These are phyloP conservation scores for Lodderomyces pseudojiufengensis DNA, from an alignment of 1,139 yeast genomes.

Conservation along the genomic window DNA sequence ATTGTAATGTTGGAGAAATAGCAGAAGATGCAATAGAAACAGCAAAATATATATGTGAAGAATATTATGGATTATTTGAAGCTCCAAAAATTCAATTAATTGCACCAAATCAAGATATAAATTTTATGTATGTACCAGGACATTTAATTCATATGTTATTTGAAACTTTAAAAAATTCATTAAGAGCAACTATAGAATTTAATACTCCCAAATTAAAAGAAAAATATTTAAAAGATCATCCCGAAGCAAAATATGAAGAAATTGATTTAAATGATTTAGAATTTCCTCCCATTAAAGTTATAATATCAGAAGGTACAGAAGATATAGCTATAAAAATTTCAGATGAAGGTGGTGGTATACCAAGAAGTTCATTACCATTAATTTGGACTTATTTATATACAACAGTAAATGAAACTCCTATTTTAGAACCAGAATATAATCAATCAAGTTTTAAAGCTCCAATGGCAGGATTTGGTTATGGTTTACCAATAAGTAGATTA, in stretches of 20 bases:
- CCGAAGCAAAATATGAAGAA: slow-evolving; percentile 36
- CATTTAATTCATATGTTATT: slow-evolving; percentile 85
- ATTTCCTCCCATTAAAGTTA: slow-evolving; percentile 82
- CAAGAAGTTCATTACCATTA: slow-evolving; percentile 77
- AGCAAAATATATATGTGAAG: slow-evolving; percentile 84
- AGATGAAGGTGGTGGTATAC: slow-evolving; percentile 94
- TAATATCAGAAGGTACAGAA: slow-evolving; percentile 87
- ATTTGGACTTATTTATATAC: slow-evolving; percentile 93
- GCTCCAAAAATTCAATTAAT: slow-evolving; percentile 78
- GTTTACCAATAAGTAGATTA: slow-evolving; percentile 79
- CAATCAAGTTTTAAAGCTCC: slow-evolving; percentile 75
- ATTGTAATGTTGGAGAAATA: slow-evolving; percentile 73
- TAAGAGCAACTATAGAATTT: slow-evolving; percentile 80
- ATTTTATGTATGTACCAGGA: slow-evolving; percentile 87
- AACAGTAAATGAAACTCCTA: slow-evolving; percentile 74
- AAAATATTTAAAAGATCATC: slow-evolving; percentile 40
- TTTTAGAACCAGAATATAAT: slow-evolving; percentile 54
- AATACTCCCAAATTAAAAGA: slow-evolving; percentile 47
- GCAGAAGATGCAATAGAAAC: slow-evolving; percentile 85
- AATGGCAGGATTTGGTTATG: slow-evolving; percentile 94
- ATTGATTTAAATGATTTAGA: slow-evolving; percentile 60
- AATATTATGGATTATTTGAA: slow-evolving; percentile 77
- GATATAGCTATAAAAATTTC: slow-evolving; percentile 91
- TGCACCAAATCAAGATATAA: slow-evolving; percentile 62
- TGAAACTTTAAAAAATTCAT: slow-evolving; percentile 78